Conservation (phyloP, 257 asterid genomes). For the Paraleonurus japonicus region DNA sequence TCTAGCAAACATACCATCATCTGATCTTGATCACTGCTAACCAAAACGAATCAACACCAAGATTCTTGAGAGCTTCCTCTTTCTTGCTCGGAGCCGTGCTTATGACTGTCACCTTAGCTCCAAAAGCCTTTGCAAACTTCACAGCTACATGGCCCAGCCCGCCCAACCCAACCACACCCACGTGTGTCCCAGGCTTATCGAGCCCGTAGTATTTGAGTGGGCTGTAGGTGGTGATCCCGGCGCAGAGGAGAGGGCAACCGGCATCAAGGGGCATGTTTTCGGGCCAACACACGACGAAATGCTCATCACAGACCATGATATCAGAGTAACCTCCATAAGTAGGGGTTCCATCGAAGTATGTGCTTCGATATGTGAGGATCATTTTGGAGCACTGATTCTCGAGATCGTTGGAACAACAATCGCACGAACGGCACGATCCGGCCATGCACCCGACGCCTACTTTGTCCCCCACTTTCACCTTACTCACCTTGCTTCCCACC, state of each 20-base stretch:
- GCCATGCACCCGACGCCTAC: conserved; percentile 38
- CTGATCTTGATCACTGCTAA: conserved; percentile 34
- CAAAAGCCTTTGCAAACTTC: conserved; percentile 38
- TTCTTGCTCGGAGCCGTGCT: conserved; percentile 29
- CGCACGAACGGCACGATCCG: conserved; percentile 32
- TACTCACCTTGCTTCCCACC: conserved; percentile 30
- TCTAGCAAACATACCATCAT: conserved; percentile 17
- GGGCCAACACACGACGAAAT: conserved; percentile 33
- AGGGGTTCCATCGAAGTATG: conserved; percentile 34
- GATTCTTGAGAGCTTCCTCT: conserved; percentile 31
- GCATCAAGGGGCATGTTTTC: conserved; percentile 31
- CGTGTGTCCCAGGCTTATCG: conserved; percentile 30
- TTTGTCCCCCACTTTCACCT: conserved; percentile 33
- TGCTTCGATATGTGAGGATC: conserved; percentile 36
- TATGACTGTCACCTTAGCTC: conserved; percentile 35
- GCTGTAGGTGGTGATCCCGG: conserved; percentile 37
- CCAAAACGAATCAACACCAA: conserved; percentile 36
- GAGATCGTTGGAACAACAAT: conserved; percentile 26
- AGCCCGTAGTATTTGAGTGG: conserved; percentile 32
- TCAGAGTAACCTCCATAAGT: conserved; percentile 39
- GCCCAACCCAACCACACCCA: conserved; percentile 35
- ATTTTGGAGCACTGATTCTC: conserved; percentile 33
- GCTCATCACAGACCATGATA: conserved; percentile 36
- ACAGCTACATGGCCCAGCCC: conserved; percentile 36
- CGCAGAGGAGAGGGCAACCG: conserved; percentile 37